A percentile compares a stretch with the other conserved stretches of the same genome.
Evolutionary conservation across 148 eudicot genomes (phyloP).

Genomic region (Beta vulgaris): DNA sequence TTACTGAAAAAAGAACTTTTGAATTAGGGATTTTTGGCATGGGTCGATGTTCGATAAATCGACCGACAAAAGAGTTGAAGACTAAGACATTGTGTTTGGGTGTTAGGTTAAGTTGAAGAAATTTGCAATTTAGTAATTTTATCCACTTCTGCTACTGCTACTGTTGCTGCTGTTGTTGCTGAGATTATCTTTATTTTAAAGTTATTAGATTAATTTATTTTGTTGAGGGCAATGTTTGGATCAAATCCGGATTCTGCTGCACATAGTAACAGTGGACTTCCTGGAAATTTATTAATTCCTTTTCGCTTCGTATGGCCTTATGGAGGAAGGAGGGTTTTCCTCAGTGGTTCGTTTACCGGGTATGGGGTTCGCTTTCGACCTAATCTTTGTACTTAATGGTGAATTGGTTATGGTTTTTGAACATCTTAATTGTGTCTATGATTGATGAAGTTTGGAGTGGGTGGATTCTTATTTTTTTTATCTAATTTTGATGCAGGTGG

Average conservation of each 20-base stretch:
- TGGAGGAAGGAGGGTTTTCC: slow-evolving; percentile 47
- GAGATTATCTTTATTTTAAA: neutral
- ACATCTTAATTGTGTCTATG: neutral
- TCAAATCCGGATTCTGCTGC: slow-evolving; percentile 32
- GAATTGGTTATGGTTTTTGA: slow-evolving; percentile 1
- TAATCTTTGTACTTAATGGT: neutral
- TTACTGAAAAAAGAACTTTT: neutral
- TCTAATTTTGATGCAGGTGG: slow-evolving; percentile 42
- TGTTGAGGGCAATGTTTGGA: slow-evolving; percentile 36
- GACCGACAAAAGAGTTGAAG: slow-evolving; percentile 15
- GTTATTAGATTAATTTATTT: neutral
- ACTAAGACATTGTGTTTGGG: slow-evolving; percentile 26
- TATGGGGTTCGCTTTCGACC: slow-evolving; percentile 19
- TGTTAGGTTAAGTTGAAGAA: slow-evolving; percentile 13
- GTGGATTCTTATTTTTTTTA: neutral
- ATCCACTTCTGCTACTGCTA: neutral
- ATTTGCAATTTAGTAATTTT: neutral
- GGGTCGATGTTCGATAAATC: slow-evolving; percentile 25
- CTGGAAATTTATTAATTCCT: slow-evolving; percentile 29
- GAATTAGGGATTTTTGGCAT: too few relatives aligned
- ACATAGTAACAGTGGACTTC: slow-evolving; percentile 25
- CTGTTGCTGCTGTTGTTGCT: neutral
- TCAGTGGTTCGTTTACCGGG: slow-evolving; percentile 49
- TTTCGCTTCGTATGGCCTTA: slow-evolving; percentile 36
- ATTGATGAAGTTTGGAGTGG: neutral